Evolutionary conservation across 176 grass and related monocot species (phyloP).

Genomic region (Rhynchospora tenuis): DNA sequence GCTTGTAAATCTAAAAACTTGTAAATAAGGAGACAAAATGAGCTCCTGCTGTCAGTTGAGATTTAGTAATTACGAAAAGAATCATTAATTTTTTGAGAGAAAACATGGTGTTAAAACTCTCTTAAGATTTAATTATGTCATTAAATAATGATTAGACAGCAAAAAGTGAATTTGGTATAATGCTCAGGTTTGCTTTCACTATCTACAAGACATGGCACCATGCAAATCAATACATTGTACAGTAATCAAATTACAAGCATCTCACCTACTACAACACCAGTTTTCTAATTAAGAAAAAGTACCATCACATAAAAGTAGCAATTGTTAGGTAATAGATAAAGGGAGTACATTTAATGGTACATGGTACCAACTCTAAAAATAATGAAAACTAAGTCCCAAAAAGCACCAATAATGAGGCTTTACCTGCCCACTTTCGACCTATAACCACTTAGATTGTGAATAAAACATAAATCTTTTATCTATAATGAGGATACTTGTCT

Average conservation of each 20-base stretch:
- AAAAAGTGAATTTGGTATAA: slow-evolving; percentile 5
- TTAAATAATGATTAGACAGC: not conserved
- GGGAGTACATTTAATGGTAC: not conserved
- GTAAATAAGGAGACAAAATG: not conserved
- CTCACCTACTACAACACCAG: slow-evolving; percentile 5
- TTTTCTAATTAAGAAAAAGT: slow-evolving; percentile 6
- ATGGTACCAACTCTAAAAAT: slow-evolving; percentile 16
- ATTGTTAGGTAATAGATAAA: slow-evolving; percentile 22
- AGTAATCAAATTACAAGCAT: slow-evolving; percentile 13
- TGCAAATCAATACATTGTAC: not conserved
- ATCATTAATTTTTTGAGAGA: not conserved
- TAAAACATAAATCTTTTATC: slow-evolving; percentile 7
- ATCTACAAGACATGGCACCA: slow-evolving; percentile 21
- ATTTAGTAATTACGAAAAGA: not conserved
- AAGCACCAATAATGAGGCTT: slow-evolving; percentile 21
- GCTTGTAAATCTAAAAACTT: not conserved
- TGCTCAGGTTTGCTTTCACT: not conserved
- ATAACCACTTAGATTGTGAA: slow-evolving; percentile 8
- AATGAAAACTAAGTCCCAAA: slow-evolving; percentile 10
- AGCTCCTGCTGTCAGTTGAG: not conserved
- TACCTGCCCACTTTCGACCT: slow-evolving; percentile 10
- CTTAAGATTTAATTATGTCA: not conserved
- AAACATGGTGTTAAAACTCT: not conserved
- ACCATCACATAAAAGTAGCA: not conserved
- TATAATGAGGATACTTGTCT: slow-evolving; percentile 32